Evolutionary conservation across 345 rosid genomes (phyloP).

Genomic region (Citrus hindsii): DNA sequence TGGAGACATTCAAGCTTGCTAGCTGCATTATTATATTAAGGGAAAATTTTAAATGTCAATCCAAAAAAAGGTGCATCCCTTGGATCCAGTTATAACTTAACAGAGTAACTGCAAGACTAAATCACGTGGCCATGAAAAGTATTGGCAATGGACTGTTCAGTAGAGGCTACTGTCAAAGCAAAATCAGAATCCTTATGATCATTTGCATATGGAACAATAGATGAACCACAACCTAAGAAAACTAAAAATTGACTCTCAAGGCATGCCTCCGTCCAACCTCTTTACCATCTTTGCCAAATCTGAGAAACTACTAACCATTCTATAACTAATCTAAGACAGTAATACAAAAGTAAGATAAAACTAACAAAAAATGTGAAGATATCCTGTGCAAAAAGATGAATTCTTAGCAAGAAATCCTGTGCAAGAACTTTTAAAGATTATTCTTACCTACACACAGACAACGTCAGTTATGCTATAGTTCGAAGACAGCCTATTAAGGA

Average conservation of each 20-base stretch:
- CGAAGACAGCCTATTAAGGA: neutral
- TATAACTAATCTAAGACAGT: neutral
- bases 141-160: neutral
- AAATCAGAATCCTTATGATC: neutral
- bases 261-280: neutral
- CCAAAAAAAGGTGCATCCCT: neutral
- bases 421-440: neutral
- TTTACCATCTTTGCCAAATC: neutral
- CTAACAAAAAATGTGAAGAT: neutral
- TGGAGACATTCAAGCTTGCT: neutral
- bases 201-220: neutral
- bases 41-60: neutral
- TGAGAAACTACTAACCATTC: neutral
- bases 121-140: neutral
- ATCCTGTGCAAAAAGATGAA: neutral
- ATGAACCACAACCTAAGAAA: neutral
- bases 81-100: neutral
- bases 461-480: neutral
- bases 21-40: neutral
- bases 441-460: neutral
- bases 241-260: neutral
- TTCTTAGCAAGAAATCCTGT: neutral
- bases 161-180: neutral
- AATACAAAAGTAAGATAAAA: neutral
- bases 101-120: neutral